These are phyloP conservation scores for Dictyostelium intermedium DNA, from an alignment of 78 protist genomes.

Conservation along the genomic window DNA sequence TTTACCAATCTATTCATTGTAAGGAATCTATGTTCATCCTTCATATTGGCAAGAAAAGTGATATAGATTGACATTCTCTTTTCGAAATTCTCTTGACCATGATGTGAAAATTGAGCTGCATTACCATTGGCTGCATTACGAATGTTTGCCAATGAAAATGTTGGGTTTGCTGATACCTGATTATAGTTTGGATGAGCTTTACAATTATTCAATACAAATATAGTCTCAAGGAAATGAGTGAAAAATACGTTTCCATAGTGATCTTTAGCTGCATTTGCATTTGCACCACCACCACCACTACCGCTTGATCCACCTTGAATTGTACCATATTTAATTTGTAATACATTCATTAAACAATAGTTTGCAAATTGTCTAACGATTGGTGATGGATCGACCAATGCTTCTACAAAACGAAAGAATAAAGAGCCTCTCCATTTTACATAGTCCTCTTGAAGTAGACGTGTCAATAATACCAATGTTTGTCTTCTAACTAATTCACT, in stretches of 20 bases:
- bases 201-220: slow-evolving; percentile 80
- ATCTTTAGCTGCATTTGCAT: neutral
- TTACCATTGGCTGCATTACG: neutral
- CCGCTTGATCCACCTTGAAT: neutral
- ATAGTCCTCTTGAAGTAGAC: slow-evolving; percentile 85
- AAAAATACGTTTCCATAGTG: slow-evolving; percentile 42
- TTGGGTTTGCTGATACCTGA: neutral
- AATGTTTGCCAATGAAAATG: neutral
- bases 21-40: slow-evolving; percentile 70
- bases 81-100: slow-evolving; percentile 20
- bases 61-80: slow-evolving; percentile 81
- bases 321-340: slow-evolving; percentile 67
- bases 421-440: slow-evolving; percentile 88
- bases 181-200: slow-evolving; percentile 80
- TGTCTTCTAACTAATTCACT: slow-evolving; percentile 84
- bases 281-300: neutral
- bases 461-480: slow-evolving; percentile 77
- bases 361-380: slow-evolving; percentile 60
- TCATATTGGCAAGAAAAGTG: slow-evolving; percentile 60
- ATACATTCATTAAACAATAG: slow-evolving; percentile 67
- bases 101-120: neutral
- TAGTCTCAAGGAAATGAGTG: slow-evolving; percentile 78
- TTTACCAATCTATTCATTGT: slow-evolving; percentile 33
- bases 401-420: slow-evolving; percentile 80
- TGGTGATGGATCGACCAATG: slow-evolving; percentile 81